Conservation (phyloP, 2,329 filamentous ascomycete genomes). For the Xylaria sp. region DNA sequence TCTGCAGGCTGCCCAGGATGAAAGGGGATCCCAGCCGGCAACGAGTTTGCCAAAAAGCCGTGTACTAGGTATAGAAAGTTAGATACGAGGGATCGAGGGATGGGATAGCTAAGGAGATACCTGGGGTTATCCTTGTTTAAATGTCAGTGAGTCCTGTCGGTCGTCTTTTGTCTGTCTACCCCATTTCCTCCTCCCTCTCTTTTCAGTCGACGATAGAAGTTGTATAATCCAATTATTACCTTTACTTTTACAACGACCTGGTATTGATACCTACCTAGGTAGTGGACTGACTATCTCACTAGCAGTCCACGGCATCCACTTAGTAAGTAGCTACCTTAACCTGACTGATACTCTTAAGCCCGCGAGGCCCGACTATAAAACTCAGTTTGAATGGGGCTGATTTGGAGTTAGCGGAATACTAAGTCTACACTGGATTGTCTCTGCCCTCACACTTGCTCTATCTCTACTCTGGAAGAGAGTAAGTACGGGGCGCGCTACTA, state of each 20-base stretch:
- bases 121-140: slow-evolving; percentile 3
- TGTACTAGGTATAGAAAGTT: neutral
- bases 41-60: neutral
- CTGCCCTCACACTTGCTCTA: neutral
- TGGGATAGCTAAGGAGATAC: too few relatives aligned
- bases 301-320: neutral
- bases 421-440: neutral
- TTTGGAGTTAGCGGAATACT: neutral
- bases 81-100: neutral
- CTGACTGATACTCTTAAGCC: neutral
- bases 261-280: too few relatives aligned
- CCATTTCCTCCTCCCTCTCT: neutral
- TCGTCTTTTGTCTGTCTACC: neutral
- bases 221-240: neutral
- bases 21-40: neutral
- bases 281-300: neutral
- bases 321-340: slow-evolving; percentile 3
- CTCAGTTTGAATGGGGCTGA: slow-evolving; percentile 1
- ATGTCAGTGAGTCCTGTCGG: neutral
- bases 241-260: neutral
- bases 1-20: slow-evolving; percentile 1
- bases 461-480: neutral
- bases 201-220: neutral
- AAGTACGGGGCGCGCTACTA: slow-evolving; percentile 3
- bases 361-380: neutral